Evolutionary conservation across 345 rosid species (phyloP).

Genomic region (Cochlearia excelsa): DNA sequence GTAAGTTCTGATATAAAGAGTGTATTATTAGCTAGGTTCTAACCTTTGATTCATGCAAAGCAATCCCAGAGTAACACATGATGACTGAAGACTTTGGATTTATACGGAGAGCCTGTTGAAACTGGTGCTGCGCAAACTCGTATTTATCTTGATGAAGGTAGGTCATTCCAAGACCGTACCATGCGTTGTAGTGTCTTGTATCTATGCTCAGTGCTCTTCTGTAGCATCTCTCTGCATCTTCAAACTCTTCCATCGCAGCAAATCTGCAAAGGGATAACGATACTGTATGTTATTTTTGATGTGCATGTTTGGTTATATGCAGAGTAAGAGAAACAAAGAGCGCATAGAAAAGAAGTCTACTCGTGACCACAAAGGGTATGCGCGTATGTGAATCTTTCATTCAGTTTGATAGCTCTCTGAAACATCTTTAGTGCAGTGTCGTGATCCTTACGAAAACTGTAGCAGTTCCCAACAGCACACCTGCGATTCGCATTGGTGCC

Average conservation of each 20-base stretch:
- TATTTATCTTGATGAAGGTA: constrained; percentile 79
- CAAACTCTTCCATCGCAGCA: constrained; percentile 75
- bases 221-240: constrained; percentile 73
- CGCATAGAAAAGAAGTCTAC: constrained; percentile 44
- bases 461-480: constrained; percentile 94
- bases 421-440: constrained; percentile 86
- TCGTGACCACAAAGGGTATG: constrained; percentile 94
- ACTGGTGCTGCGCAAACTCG: constrained; percentile 87
- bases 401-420: constrained; percentile 74
- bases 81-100: constrained; percentile 82
- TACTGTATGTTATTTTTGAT: neutral
- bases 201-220: constrained; percentile 71
- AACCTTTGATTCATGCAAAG: constrained; percentile 80
- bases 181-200: constrained; percentile 78
- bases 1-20: constrained; percentile 7
- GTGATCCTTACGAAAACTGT: constrained; percentile 86
- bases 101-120: constrained; percentile 69
- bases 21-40: neutral
- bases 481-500: constrained; percentile 39
- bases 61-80: constrained; percentile 83
- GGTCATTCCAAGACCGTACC: constrained; percentile 94
- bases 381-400: constrained; percentile 86
- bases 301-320: constrained; percentile 8
- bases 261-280: constrained; percentile 43
- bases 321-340: constrained; percentile 10